Percentiles rank a stretch among this genome's conserved stretches.
phyloP scores from a whole-genome alignment of 768 basidiomycete species.

The Filobasidium wieringae region DNA sequence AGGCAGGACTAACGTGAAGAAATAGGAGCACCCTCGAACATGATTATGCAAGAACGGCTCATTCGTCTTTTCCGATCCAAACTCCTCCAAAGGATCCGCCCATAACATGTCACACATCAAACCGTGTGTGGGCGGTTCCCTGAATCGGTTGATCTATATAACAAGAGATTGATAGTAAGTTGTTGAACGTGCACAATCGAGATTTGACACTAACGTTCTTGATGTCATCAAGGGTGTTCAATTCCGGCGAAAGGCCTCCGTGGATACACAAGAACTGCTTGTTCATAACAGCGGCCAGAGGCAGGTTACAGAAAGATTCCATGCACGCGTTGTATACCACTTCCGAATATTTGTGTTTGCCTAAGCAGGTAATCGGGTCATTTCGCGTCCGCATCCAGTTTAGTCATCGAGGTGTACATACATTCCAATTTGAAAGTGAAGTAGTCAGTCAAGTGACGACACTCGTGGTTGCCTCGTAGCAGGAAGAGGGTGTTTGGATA shows the following conservation, averaged over 20 bases:
- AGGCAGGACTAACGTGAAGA: conserved; percentile 64
- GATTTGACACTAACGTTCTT: conserved; percentile 51
- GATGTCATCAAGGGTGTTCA: conserved; percentile 90
- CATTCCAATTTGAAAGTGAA: conserved; percentile 99
- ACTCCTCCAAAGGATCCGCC: conserved; percentile 97
- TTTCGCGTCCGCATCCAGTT: not conserved
- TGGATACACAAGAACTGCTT: conserved; percentile 99
- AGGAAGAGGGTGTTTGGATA: conserved; percentile 95
- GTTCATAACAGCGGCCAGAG: conserved; percentile 96
- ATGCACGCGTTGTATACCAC: conserved; percentile 93
- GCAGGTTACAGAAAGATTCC: conserved; percentile 91
- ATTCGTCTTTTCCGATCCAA: conserved; percentile 79
- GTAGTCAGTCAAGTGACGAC: conserved; percentile 94
- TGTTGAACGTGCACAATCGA: not conserved
- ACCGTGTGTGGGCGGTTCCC: conserved; percentile 92
- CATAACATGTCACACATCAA: conserved; percentile 98
- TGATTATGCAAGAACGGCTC: conserved; percentile 93
- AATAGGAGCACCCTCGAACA: conserved; percentile 92
- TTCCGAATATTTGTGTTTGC: conserved; percentile 98
- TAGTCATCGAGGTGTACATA: conserved; percentile 41
- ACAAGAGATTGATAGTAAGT: not conserved
- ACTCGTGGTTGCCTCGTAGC: conserved; percentile 96
- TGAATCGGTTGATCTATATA: conserved; percentile 82
- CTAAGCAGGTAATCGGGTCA: conserved; percentile 44
- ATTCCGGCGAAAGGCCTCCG: conserved; percentile 87